Evolutionary conservation across 2,329 filamentous ascomycete species (phyloP).

Genomic region (Neofusicoccum kwambonambiense): DNA sequence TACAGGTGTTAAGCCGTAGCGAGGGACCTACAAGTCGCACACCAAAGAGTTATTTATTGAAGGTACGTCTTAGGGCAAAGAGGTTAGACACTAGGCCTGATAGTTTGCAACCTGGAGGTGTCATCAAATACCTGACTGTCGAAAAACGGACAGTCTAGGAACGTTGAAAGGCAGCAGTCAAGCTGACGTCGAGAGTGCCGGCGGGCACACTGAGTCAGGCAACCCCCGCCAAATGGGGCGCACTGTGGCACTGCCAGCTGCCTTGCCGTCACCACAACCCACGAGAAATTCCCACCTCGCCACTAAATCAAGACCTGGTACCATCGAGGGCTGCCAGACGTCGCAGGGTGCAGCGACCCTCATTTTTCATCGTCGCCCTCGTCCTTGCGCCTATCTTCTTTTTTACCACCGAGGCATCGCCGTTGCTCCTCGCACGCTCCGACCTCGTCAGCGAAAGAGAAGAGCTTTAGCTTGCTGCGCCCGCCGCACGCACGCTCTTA

Average conservation of each 20-base stretch:
- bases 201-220: conserved; percentile 12
- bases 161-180: not conserved
- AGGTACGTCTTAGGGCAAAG: not conserved
- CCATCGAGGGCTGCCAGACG: conserved; percentile 1
- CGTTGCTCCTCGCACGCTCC: not conserved
- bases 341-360: not conserved
- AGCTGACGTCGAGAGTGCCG: not conserved
- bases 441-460: not conserved
- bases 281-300: conserved; percentile 18
- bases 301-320: not conserved
- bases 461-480: conserved; percentile 8
- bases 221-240: conserved; percentile 13
- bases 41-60: not conserved
- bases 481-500: not conserved
- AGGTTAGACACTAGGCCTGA: too few species aligned
- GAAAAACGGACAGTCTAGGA: too few species aligned
- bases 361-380: not conserved
- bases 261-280: conserved; percentile 16
- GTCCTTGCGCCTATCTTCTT: not conserved
- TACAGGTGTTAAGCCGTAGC: not conserved
- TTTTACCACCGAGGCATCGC: not conserved
- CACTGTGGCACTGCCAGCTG: conserved; percentile 1
- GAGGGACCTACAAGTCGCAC: not conserved
- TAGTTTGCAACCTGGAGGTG: too few species aligned
- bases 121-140: too few species aligned